phyloP scores from a whole-genome alignment of 1,284 basidiomycete genomes.

The Puccinia hordei region DNA sequence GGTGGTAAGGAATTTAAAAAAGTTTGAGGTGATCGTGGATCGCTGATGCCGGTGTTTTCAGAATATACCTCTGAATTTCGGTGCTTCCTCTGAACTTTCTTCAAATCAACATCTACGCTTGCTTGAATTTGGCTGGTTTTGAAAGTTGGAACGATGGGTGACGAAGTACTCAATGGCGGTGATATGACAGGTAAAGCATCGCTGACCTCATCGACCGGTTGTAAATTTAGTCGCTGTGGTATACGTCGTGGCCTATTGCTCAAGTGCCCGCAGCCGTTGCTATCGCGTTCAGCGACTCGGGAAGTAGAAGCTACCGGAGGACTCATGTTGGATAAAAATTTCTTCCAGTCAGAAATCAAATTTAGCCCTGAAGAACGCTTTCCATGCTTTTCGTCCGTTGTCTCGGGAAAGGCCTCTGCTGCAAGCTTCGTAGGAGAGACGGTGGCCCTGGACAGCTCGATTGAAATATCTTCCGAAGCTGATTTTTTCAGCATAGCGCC shows the following conservation, averaged over 20 bases:
- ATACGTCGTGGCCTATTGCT: not conserved
- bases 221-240: slow-evolving; percentile 5
- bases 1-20: not conserved
- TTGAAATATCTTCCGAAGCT: not conserved
- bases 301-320: not conserved
- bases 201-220: not conserved
- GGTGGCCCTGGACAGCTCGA: not conserved
- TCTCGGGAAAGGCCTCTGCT: not conserved
- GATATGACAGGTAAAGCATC: not conserved
- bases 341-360: slow-evolving; percentile 13
- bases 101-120: not conserved
- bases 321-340: not conserved
- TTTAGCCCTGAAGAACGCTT: not conserved
- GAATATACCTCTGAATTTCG: not conserved
- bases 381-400: not conserved
- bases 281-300: not conserved
- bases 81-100: not conserved
- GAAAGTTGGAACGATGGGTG: not conserved
- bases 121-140: not conserved
- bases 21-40: not conserved
- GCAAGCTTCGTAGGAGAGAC: not conserved
- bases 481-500: not conserved
- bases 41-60: not conserved
- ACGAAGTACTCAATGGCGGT: not conserved
- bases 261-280: not conserved